Base-by-base conservation (phyloP, 805 yeast genomes). In the Candida golubevii region DNA sequence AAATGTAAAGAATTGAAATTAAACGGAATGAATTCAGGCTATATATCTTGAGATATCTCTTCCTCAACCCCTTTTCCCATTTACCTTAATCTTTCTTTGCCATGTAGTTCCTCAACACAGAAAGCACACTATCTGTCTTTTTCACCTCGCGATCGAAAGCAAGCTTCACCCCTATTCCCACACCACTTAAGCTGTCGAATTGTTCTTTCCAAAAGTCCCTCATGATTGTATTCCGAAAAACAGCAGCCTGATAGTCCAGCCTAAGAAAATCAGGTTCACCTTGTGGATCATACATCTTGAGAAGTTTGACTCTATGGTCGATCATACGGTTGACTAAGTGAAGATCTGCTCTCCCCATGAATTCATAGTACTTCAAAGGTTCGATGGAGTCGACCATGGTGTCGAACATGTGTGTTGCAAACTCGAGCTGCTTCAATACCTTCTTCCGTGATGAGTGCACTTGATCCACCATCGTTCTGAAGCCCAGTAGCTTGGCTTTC, bases 301-400 rank as follows among this genome's bases (percentile, higher is more conserved):
- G 14, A 13, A 42, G 31, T 38, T 30, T 29, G 36, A 35, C 36
- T 13, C 36, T 35, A 33, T 35, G 12, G 8, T 36, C 44, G 15
- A 41, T 35, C 32, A 41, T 23, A 11, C 33, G 34, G 13, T 11
- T 8, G 6, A 41, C 35, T 23, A 41, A 7, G 9, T 34, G 30
- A 23, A 34, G 37, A 33, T 35, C 43, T 8, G 15, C 28, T 9
- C 38, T 14, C 2, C 33, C 38, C 29, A 35, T 23, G 13, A 35
- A 18, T 7, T n/a, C 14, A 29, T 27, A 34, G 8, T 29, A 34
- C 7, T 15, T 13, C 34, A 41, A 41, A 10, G 36, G 44, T 32
- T 41, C 44, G 12, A 41, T 36, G 6, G 44, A 8, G 14, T 31
- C 39, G 10, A 18, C 36, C 44, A 35, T 35, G 8, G 8, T 26